These are phyloP conservation scores for Acacia concinna DNA, from an alignment of 331 rosid genomes.

Conservation along the genomic window DNA sequence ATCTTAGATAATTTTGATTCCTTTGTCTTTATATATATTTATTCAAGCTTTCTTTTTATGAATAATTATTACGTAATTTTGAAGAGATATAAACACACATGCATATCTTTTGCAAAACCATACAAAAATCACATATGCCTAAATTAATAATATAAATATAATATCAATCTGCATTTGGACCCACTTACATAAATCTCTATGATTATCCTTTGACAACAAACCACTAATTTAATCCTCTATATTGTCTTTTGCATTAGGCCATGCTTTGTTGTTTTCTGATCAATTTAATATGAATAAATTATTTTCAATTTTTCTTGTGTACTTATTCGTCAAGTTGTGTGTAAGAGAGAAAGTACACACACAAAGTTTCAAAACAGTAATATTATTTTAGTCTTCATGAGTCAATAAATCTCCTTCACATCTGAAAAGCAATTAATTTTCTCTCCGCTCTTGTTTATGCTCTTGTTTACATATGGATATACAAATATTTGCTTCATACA, in stretches of 20 bases:
- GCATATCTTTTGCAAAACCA: not conserved
- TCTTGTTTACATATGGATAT: not conserved
- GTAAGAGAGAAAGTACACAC: not conserved
- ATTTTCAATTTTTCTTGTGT: not conserved
- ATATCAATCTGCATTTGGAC: not conserved
- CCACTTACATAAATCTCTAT: not conserved
- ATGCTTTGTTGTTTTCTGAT: constrained; percentile 33
- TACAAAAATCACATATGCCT: not conserved
- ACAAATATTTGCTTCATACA: constrained; percentile 18
- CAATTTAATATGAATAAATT: constrained; percentile 5
- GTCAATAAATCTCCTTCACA: not conserved
- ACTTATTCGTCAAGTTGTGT: constrained; percentile 23
- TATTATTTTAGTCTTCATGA: constrained; percentile 13
- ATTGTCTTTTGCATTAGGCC: not conserved
- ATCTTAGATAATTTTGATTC: not conserved
- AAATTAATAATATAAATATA: not conserved
- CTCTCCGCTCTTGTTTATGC: not conserved
- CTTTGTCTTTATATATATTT: not conserved
- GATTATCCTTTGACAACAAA: not conserved
- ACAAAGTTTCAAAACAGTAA: not conserved
- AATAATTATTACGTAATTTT: not conserved
- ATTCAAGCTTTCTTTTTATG: too few species aligned
- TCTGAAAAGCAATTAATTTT: not conserved
- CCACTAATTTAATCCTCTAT: not conserved
- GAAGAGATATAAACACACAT: not conserved